A percentile compares a stretch with the other conserved stretches of the same genome.
Conservation (phyloP, 2,329 filamentous ascomycete species). For the Aspergillus awamori region DNA sequence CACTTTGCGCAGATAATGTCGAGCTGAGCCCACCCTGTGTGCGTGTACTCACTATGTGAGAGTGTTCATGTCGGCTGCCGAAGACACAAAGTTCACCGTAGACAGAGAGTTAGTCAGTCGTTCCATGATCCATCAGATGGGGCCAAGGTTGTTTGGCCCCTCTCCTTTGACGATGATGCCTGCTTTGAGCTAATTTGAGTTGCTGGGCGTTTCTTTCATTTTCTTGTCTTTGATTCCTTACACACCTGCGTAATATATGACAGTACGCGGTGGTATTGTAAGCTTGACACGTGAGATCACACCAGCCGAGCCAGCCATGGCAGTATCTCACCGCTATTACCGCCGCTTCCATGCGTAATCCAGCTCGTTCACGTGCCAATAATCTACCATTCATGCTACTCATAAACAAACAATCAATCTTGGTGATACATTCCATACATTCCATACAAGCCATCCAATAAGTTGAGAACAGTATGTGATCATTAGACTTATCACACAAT, state of each 20-base stretch:
- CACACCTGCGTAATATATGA: not conserved
- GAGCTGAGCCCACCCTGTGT: not conserved
- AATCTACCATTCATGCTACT: not conserved
- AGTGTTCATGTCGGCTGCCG: not conserved
- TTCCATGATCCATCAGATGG: not conserved
- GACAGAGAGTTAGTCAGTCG: not conserved
- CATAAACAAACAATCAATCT: too few species aligned
- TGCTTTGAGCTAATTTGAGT: too few species aligned
- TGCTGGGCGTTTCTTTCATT: too few species aligned
- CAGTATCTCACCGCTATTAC: slow-evolving; percentile 7
- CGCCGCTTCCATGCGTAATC: not conserved
- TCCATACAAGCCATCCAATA: not conserved
- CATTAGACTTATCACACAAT: too few species aligned
- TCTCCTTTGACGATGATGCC: not conserved
- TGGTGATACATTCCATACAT: too few species aligned
- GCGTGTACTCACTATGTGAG: not conserved
- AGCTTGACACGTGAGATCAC: not conserved
- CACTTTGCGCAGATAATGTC: not conserved
- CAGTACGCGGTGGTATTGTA: not conserved
- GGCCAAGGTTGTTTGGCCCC: not conserved
- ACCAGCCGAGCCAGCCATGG: not conserved
- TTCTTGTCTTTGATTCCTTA: too few species aligned
- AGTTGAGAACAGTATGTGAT: not conserved
- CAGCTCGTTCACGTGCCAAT: not conserved
- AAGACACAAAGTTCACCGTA: not conserved